Base-by-base conservation (phyloP, 2,329 filamentous ascomycete genomes). In the Hypoxylon sp. region DNA sequence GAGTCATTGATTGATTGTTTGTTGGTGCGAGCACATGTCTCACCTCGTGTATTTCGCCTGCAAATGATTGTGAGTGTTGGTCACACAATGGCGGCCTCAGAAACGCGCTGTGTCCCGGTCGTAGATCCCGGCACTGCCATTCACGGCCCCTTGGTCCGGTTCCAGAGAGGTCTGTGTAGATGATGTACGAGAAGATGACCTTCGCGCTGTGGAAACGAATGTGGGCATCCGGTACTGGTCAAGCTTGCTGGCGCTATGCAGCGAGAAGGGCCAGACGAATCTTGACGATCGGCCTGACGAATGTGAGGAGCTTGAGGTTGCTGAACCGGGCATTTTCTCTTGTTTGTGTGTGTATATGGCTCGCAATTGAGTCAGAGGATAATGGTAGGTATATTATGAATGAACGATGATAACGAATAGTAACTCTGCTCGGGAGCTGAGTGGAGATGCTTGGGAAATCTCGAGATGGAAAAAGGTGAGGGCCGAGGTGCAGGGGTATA, bases 181-280 rank as follows among this genome's bases (percentile, higher is more conserved):
- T 1, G 55, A 56, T 2, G 54, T 17, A 3, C 51, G 50, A 17
- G 65, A 64, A 21, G 48, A n/a, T 8, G 65, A 56, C 27, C 32
- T 35, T 52, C 51, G 54, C 10, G 59, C 19, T 10, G 27, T 39
- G 6, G 48, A 44, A 29, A 54, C 53, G 54, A 63, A 67, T 21
- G 29, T 39, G 2, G 59, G 59, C 6, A 67, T 37, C 15, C 60
- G 55, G 31, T 68, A 68, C 27, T 57, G 51, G 15, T 68, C 65
- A 4, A 68, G 37, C 24, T 64, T 68, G 37, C 51, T 48, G 24
- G 56, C 51, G 24, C 52, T 48, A 2, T 64, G 52, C 1, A 61
- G 51, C 3, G 51, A 44, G 10, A 68, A 64, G 19, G 65, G 65
- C 65, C 60, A 68, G 46, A 53, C 31, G 51, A 68, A 61, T 53